Conservation (phyloP, 1,284 basidiomycete genomes). For the Trametes hirsuta region DNA sequence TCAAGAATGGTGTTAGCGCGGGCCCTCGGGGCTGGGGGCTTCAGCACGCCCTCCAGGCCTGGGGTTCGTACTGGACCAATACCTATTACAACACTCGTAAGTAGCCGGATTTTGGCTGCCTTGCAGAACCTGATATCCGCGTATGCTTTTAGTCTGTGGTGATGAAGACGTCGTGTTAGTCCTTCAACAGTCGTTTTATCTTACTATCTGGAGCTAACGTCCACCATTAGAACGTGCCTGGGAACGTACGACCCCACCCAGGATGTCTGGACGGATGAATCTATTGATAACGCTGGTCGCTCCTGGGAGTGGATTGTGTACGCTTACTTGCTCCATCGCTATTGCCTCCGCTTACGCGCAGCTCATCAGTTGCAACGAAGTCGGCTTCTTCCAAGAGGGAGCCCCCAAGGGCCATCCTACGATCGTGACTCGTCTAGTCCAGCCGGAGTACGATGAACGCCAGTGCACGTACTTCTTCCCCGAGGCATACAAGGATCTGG, state of each 20-base stretch:
- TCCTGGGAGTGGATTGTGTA: conserved; percentile 69
- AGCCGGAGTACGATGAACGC: conserved; percentile 62
- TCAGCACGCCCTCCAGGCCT: conserved; percentile 60
- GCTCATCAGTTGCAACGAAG: conserved; percentile 62
- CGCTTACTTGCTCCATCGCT: conserved; percentile 15
- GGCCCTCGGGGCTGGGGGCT: conserved; percentile 63
- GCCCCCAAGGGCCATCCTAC: conserved; percentile 56
- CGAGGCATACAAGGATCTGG: conserved; percentile 46
- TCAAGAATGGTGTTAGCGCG: conserved; percentile 61
- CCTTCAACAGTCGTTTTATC: background rate
- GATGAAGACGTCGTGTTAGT: conserved; percentile 45
- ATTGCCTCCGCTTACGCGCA: background rate
- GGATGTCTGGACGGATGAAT: conserved; percentile 53
- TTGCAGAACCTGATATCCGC: background rate
- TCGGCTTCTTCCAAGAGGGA: conserved; percentile 66
- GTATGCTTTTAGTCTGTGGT: conserved; percentile 46
- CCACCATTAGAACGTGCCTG: conserved; percentile 50
- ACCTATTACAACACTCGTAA: conserved; percentile 46
- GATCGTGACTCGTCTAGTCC: conserved; percentile 62
- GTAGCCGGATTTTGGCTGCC: conserved; percentile 21
- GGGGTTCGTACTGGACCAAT: conserved; percentile 59
- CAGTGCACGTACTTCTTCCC: conserved; percentile 68
- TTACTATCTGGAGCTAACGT: background rate
- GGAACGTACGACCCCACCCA: conserved; percentile 57
- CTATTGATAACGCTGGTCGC: conserved; percentile 52